phyloP scores from a whole-genome alignment of 805 yeast genomes.

The Tetrapisispora phaffii region DNA sequence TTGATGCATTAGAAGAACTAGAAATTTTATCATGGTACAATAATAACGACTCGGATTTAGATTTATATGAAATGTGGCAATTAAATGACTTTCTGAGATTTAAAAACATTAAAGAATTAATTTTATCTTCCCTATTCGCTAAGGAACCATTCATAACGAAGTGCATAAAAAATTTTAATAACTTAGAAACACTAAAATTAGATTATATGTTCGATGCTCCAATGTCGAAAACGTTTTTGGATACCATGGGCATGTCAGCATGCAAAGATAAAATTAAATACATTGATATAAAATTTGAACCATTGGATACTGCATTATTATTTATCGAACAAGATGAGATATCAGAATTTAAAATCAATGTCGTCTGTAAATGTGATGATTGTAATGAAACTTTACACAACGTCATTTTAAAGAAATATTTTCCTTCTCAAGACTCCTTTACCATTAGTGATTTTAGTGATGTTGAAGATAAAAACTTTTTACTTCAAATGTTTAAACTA shows the following conservation, averaged over 20 bases:
- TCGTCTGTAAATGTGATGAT: constrained; percentile 20
- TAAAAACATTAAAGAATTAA: constrained; percentile 23
- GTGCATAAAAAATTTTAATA: constrained; percentile 18
- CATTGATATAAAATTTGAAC: constrained; percentile 27
- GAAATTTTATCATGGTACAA: constrained; percentile 34
- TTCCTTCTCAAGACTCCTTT: constrained; percentile 21
- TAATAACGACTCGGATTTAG: constrained; percentile 6
- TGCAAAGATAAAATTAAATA: constrained; percentile 23
- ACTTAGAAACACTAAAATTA: constrained; percentile 26
- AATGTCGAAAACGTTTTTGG: constrained; percentile 13
- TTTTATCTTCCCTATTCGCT: constrained; percentile 27
- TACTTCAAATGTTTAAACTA: constrained; percentile 23
- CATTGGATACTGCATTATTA: constrained; percentile 15
- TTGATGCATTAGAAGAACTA: constrained; percentile 19
- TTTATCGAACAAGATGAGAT: constrained; percentile 15
- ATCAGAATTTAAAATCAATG: constrained; percentile 13
- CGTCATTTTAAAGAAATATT: constrained; percentile 25
- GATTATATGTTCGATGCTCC: constrained; percentile 27
- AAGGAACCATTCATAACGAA: constrained; percentile 18
- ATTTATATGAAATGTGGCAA: constrained; percentile 19
- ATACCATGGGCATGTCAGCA: constrained; percentile 16
- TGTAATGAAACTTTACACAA: constrained; percentile 20
- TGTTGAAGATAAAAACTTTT: constrained; percentile 23
- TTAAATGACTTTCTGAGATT: constrained; percentile 26
- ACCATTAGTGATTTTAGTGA: constrained; percentile 14